phyloP scores from a whole-genome alignment of 768 basidiomycete species.

The Kwoniella heveanensis region DNA sequence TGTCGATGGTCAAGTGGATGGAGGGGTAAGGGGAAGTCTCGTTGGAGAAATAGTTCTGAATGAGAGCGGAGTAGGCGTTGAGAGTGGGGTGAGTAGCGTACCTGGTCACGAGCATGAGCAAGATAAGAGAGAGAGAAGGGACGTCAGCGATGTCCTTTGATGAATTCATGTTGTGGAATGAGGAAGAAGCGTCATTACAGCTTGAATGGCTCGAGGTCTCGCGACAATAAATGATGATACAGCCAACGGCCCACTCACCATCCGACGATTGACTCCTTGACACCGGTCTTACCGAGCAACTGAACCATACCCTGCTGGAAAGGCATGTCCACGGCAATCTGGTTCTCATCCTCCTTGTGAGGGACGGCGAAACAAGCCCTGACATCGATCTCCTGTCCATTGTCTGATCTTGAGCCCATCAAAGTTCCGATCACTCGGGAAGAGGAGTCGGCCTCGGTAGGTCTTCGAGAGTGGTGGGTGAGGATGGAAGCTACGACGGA shows the following conservation, averaged over 20 bases:
- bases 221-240: no score
- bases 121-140: no score
- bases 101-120: conserved; percentile 62
- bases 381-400: conserved; percentile 68
- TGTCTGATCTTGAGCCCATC: conserved; percentile 73
- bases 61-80: conserved; percentile 92
- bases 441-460: conserved; percentile 58
- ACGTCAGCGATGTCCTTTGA: no score
- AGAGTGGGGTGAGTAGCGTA: conserved; percentile 88
- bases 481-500: conserved; percentile 92
- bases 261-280: conserved; percentile 74
- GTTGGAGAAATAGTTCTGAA: conserved; percentile 96
- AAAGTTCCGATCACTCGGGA: conserved; percentile 89
- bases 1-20: conserved; percentile 87
- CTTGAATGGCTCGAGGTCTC: no score
- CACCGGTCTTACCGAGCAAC: conserved; percentile 71
- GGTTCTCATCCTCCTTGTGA: conserved; percentile 87
- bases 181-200: no score
- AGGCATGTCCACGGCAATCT: conserved; percentile 94
- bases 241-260: no score
- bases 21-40: conserved; percentile 86
- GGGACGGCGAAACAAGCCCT: conserved; percentile 86
- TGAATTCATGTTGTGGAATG: no score
- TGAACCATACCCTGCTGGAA: conserved; percentile 94
- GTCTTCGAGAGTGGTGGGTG: conserved; percentile 91